Evolutionary conservation across 2,329 filamentous ascomycete genomes (phyloP).

Genomic region (Trichoderma semiorbis): DNA sequence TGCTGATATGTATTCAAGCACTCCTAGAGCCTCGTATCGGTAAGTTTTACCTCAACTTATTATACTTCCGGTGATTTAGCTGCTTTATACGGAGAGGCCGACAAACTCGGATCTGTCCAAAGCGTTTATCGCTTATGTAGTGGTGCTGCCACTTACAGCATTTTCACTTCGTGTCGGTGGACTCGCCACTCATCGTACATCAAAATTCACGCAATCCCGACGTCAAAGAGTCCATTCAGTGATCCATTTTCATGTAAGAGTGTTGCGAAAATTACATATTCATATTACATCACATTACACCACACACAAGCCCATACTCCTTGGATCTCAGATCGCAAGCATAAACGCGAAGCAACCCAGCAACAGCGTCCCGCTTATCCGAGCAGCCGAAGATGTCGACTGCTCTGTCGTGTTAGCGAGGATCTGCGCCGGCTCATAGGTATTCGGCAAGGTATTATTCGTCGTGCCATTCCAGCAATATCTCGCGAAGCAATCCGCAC

Average conservation of each 20-base stretch:
- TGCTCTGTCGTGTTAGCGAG: neutral
- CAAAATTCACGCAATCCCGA: neutral
- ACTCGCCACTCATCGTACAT: neutral
- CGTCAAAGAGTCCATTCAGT: neutral
- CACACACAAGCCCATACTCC: neutral
- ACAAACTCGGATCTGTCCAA: neutral
- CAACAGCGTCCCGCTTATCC: neutral
- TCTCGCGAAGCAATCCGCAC: constrained; percentile 65
- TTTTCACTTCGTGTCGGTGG: neutral
- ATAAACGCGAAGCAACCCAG: neutral
- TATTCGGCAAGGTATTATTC: constrained; percentile 12
- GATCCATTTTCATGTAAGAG: neutral
- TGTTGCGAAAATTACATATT: neutral
- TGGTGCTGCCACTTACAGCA: neutral
- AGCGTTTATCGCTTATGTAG: neutral
- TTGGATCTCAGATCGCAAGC: neutral
- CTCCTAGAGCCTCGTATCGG: neutral
- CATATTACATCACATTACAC: neutral
- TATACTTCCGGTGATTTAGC: neutral
- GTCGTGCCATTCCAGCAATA: constrained; percentile 84
- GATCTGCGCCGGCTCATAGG: constrained; percentile 14
- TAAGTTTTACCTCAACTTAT: neutral
- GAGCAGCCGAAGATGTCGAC: constrained; percentile 2
- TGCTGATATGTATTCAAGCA: neutral
- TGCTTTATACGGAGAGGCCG: neutral